These are phyloP conservation scores for Tetrapisispora arboricola DNA, from an alignment of 805 yeast species.

Conservation along the genomic window DNA sequence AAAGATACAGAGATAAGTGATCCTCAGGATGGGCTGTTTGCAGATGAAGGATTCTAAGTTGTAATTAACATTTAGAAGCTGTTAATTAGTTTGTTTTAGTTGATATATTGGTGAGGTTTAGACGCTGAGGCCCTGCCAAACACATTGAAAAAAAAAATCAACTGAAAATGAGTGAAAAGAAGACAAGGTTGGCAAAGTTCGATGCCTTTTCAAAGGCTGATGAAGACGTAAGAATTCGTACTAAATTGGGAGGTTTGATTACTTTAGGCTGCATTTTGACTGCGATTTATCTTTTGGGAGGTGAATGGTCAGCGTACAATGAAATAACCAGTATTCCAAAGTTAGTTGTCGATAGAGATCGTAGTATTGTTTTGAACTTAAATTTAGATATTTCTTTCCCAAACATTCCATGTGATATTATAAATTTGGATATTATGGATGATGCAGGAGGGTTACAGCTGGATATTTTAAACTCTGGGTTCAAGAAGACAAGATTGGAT, in stretches of 20 bases:
- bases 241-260: slow-evolving; percentile 83
- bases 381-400: slow-evolving; percentile 78
- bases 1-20: too few species aligned
- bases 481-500: slow-evolving; percentile 55
- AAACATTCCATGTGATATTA: slow-evolving; percentile 69
- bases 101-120: too few species aligned
- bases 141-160: too few species aligned
- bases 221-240: slow-evolving; percentile 82
- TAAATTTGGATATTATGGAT: slow-evolving; percentile 82
- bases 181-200: slow-evolving; percentile 35
- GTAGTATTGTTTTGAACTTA: slow-evolving; percentile 63
- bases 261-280: slow-evolving; percentile 60
- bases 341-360: slow-evolving; percentile 78
- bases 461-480: slow-evolving; percentile 61
- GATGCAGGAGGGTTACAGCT: slow-evolving; percentile 73
- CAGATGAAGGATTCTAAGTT: too few species aligned
- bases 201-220: slow-evolving; percentile 91
- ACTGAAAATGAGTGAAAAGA: slow-evolving; percentile 3
- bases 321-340: slow-evolving; percentile 63
- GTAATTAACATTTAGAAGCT: too few species aligned
- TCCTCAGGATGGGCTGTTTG: too few species aligned
- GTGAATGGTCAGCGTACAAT: slow-evolving; percentile 70
- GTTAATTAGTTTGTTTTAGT: too few species aligned
- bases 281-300: slow-evolving; percentile 50
- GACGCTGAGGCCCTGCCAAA: too few species aligned